Evolutionary conservation across 371 early-diverging fungal genomes (phyloP), one percentile per base, ranked within the genome.

Genomic region (Syncephalastrum racemosum): DNA sequence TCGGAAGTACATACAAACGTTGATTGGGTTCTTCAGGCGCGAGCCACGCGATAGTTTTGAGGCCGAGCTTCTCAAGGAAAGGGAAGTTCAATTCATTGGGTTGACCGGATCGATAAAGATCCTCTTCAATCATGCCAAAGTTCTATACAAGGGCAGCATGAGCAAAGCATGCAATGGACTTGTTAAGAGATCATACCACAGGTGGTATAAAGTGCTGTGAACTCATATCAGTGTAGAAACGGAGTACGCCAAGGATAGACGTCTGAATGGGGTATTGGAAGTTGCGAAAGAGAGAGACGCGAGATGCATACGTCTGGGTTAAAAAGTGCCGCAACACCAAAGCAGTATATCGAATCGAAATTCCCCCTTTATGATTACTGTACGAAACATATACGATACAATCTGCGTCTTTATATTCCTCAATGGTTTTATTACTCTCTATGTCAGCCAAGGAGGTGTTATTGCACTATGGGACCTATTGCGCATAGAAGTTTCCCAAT

Each of bases 11-110:
- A 65, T 86, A 90, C 89, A 96, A 93, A 57, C 92, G 79, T 67
- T 92, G 93, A 58, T 90, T 93, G 4, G 97, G 97, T 63, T 96
- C 97, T 79, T 96, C 96, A 8, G 93, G 93, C 12, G 97, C 96
- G 16, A 98, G 84, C 87, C 92, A 97, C 0, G 94, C 84, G 31
- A 98, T 89, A 6, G 94, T 92, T 53, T 90, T 90, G 50, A 98
- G 79, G 0, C 92, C 95, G 1, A 98, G 88, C 64, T 91, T 93
- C 60, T 96, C 97, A 54, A 97, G 80, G 59, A 96, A 96, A 0
- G 97, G 98, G 69, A 96, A 97, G 78, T 96, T 98, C 54, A 97
- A 84, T 71, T 98, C 97, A 66, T 96, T 96, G 5, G 98, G 97
- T 69, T 96, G 96, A n/a, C 97, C 98, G 19, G 94, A 95, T 48